Conservation (phyloP, 805 yeast species). For the Saccharomyces paradoxus region DNA sequence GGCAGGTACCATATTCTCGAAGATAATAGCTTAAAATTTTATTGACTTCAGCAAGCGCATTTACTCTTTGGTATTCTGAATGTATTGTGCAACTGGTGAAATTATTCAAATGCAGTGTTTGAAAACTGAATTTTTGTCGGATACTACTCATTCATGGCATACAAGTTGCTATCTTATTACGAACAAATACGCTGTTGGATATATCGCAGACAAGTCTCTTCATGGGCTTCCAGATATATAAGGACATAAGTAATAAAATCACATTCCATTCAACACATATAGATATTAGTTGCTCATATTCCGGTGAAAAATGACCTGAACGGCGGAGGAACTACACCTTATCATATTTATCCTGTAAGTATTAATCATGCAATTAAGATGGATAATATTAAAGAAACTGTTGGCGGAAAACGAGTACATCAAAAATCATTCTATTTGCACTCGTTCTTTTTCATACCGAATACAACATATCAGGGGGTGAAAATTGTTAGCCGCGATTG, state of each 20-base stretch:
- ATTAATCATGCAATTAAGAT: conserved; percentile 28
- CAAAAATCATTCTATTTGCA: background rate
- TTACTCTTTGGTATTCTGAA: background rate
- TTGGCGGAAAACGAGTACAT: background rate
- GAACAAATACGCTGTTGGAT: background rate
- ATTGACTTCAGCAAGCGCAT: background rate
- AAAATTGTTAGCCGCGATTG: background rate
- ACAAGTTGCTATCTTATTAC: background rate
- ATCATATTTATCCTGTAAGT: conserved; percentile 25
- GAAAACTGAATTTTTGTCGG: background rate
- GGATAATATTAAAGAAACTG: background rate
- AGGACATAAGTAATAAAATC: background rate
- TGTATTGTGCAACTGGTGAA: background rate
- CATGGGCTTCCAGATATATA: background rate
- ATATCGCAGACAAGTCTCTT: background rate
- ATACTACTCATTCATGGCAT: background rate
- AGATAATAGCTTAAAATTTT: background rate
- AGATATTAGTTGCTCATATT: background rate
- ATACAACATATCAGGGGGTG: background rate
- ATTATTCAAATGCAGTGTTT: background rate
- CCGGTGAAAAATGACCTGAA: background rate
- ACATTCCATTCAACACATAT: background rate
- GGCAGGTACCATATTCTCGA: background rate
- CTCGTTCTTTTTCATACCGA: background rate
- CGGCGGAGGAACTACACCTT: conserved; percentile 57